Evolutionary conservation across 345 rosid species (phyloP).

Genomic region (Firmiana major): DNA sequence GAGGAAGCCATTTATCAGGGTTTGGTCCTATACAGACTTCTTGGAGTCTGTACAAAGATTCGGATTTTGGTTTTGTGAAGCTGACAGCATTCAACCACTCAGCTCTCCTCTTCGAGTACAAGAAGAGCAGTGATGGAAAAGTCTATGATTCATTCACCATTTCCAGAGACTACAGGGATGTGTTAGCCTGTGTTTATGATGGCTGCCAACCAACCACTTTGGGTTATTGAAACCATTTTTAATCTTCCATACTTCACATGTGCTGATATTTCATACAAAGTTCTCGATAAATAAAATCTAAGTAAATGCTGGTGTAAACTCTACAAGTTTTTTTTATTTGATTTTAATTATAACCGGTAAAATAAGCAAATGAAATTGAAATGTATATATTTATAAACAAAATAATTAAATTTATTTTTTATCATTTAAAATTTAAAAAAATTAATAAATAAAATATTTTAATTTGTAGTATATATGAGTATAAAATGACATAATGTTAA

Average conservation of each 20-base stretch:
- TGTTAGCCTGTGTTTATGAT: slow-evolving; percentile 71
- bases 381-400: too few species aligned
- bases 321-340: too few species aligned
- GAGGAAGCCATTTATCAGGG: slow-evolving; percentile 62
- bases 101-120: slow-evolving; percentile 75
- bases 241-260: background rate
- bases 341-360: too few species aligned
- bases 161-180: slow-evolving; percentile 77
- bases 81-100: slow-evolving; percentile 76
- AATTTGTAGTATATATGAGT: too few species aligned
- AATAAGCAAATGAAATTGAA: too few species aligned
- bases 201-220: slow-evolving; percentile 59
- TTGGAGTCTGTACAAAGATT: slow-evolving; percentile 79
- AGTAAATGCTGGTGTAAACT: too few species aligned
- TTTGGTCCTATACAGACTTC: slow-evolving; percentile 44
- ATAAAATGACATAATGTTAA: too few species aligned
- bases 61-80: slow-evolving; percentile 76
- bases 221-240: slow-evolving; percentile 37
- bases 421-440: too few species aligned
- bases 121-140: slow-evolving; percentile 68
- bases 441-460: too few species aligned
- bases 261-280: background rate
- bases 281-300: background rate
- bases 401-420: too few species aligned
- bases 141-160: slow-evolving; percentile 81